phyloP scores from a whole-genome alignment of 225 moss, liverwort and hornwort species.

The Straminergon stramineum region DNA sequence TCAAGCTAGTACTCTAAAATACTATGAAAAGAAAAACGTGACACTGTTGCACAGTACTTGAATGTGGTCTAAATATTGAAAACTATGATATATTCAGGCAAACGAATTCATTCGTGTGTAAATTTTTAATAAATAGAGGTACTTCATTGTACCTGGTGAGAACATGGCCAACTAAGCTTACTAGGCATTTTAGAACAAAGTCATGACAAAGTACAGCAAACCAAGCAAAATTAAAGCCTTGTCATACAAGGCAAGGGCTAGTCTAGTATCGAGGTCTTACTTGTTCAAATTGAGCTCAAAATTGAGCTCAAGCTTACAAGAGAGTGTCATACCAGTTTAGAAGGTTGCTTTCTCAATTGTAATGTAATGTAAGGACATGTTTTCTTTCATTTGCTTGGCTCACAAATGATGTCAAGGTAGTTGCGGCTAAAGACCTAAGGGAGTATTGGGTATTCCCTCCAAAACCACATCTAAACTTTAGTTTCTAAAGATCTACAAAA shows the following conservation, averaged over 20 bases:
- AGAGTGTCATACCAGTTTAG: background rate
- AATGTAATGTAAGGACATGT: background rate
- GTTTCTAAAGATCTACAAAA: background rate
- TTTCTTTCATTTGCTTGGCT: background rate
- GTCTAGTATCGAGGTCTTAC: background rate
- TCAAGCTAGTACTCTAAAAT: background rate
- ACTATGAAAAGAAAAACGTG: background rate
- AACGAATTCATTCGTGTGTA: too few relatives aligned
- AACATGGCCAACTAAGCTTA: background rate
- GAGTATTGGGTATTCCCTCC: background rate
- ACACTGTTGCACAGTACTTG: background rate
- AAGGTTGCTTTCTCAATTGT: background rate
- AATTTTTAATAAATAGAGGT: too few relatives aligned
- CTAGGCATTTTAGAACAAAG: background rate
- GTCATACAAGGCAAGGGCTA: background rate
- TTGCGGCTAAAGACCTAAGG: background rate
- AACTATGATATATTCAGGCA: too few relatives aligned
- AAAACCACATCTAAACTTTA: accelerated
- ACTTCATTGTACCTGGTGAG: background rate
- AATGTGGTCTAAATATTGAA: background rate
- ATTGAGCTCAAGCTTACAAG: background rate
- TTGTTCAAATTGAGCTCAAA: background rate
- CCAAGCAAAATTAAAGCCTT: background rate
- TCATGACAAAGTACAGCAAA: background rate
- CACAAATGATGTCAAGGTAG: background rate